Evolutionary conservation across 805 yeast genomes (phyloP), one percentile per base, ranked within the genome.

Genomic region (Pichia cabralensis): DNA sequence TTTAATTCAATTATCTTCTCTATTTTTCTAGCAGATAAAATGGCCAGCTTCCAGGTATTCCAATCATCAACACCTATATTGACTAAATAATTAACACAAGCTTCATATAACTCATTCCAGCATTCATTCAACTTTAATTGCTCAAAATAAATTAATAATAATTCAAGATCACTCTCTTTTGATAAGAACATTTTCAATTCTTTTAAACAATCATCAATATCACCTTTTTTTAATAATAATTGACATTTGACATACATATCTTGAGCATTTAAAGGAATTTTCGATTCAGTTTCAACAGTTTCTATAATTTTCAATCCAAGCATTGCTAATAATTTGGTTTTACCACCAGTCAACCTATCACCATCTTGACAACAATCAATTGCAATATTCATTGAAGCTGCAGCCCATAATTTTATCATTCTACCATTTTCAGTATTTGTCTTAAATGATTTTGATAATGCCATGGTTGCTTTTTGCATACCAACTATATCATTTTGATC

Each of bases 51-150:
- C 83, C 94, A 84, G 25, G 85, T 73, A 37, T 72, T 70, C 64
- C 74, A 88, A 52, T 86, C 95, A 53, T 88, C 85, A 35, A 80
- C 67, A 8, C 63, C 53, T 17, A 67, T 57, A 4, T 57, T 60
- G 13, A 65, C 58, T 22, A 85, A 52, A 11, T 73, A 61, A 4
- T 47, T 39, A 5, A 50, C 27, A 30, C 74, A 57, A 39, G 60
- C 58, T 0, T 61, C 53, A 41, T 48, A 62, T 11, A 84, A 53
- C 10, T 47, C 40, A 0, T 58, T 56, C 71, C 74, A 74, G 3
- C 63, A 44, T 34, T 66, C 58, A 7, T 55, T 22, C 12, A 55
- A 46, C 6, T 61, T 54, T 25, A 82, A 58, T 2, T 68, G 58
- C 2, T 70, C 71, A 13, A 78, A 46, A 39, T 71, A 64, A 15